Evolutionary conservation across 1,139 yeast genomes (phyloP), one percentile per base, ranked within the genome.

Genomic region (Ogataea hybrid): DNA sequence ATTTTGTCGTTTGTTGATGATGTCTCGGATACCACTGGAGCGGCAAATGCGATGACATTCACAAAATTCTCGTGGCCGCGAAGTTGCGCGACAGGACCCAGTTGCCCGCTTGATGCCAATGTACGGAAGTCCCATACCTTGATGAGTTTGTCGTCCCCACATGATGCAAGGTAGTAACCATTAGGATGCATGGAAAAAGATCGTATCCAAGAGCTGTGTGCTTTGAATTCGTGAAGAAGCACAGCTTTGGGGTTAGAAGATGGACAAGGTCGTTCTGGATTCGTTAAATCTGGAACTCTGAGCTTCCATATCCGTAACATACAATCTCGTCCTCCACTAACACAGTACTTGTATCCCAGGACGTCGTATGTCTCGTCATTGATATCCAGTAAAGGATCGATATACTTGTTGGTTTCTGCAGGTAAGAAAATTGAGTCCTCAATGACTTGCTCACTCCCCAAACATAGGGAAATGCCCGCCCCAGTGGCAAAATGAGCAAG

Each of bases 201-300:
- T 49, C 85, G 78, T 1, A 90, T 85, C 97, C 97, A 90, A 14
- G 95, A 86, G 43, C 81, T 79, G 62, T 90, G 97, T 1, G 95
- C 97, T 11, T 46, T 47, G 8, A 52, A 36, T 63, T 58, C 43
- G 83, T 67, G 32, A 1, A 89, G 60, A 25, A 77, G 65, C 61
- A 74, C 74, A 2, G 86, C 90, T 37, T 81, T 79, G 1, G 90
- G 79, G 50, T 75, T 64, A 50, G 65, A 67, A 0, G 81, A 66
- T 0, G 89, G 85, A 37, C 71, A 56, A 5, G 88, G 89, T 9
- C 73, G 65, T 27, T 79, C 67, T 50, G 79, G 79, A 15, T 40
- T 43, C 10, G 50, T 64, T 15, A 74, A 46, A 3, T 68, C 66
- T 0, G 90, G 88, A 1, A 81, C 67, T 1, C 89, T 88, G 9